Evolutionary conservation across 257 asterid genomes (phyloP), one percentile per base, ranked within the genome.

Genomic region (Fraxinus quadrangulata): DNA sequence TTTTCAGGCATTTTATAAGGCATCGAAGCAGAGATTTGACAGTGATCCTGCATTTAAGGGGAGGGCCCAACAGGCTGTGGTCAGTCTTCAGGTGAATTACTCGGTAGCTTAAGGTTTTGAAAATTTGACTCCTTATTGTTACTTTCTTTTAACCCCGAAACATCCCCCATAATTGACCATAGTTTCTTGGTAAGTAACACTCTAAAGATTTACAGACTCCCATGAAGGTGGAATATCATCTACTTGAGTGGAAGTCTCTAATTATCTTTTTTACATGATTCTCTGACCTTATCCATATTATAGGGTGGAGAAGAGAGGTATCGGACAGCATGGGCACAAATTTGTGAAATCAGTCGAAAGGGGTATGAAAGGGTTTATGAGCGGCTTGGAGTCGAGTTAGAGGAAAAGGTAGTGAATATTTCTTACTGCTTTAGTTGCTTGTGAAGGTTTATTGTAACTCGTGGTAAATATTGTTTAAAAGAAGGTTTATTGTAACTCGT

Each of bases 1-100:
- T 26, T 86, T 84, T 77, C 85, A 95, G 98, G 89, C 81, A 77
- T 90, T 95, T 80, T 95, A 95, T 66, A 95, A 95, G 88, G 97
- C 92, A 17, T 95, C 99, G 5, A 93, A 95, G 89, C 80, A 77
- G 81, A 91, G 87, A 86, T 95, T 95, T 85, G 98, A 95, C 49
- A 74, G 68, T 21, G 99, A 95, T 82, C 79, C 93, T 75, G 92
- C 24, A 26, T 95, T 95, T 80, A 95, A 92, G 87, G 97, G 89
- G 88, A 89, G 81, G 85, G 99, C 99, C 56, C 98, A 93, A 68
- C 79, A 37, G 77, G 99, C 99, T 3, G 99, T 95, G 5, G 98
- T 95, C 82, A 87, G 96, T 88, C 98, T 93, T 79, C 97, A 95
- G 99, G 99, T 95, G 83, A 72, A 81, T 78, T 31, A 75, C 37